These are phyloP conservation scores for Lentinula raphanica DNA, from an alignment of 768 basidiomycete genomes.

Conservation along the genomic window DNA sequence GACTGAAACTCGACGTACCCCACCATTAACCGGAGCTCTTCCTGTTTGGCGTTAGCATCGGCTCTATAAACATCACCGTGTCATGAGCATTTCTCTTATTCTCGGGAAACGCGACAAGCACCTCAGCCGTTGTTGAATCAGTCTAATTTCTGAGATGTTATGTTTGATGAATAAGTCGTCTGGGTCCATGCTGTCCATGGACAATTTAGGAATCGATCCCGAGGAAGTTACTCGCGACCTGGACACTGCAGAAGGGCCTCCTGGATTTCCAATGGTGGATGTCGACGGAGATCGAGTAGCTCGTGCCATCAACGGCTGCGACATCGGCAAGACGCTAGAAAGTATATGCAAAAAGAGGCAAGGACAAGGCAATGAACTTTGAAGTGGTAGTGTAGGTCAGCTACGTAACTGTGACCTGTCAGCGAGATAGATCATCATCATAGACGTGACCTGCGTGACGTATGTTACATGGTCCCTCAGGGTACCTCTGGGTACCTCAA, in stretches of 20 bases:
- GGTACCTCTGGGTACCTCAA: too few relatives aligned
- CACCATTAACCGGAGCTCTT: constrained; percentile 86
- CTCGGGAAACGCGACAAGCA: constrained; percentile 21
- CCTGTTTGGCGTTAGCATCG: constrained; percentile 84
- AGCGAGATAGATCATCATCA: too few relatives aligned
- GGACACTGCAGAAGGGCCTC: constrained; percentile 13
- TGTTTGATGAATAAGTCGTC: constrained; percentile 71
- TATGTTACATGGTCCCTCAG: too few relatives aligned
- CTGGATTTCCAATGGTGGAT: constrained; percentile 14
- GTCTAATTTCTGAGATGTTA: constrained; percentile 67
- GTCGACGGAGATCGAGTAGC: constrained; percentile 11
- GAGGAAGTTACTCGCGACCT: constrained; percentile 8
- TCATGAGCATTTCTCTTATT: not conserved
- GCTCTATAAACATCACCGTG: constrained; percentile 34
- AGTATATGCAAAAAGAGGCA: too few relatives aligned
- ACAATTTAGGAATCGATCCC: constrained; percentile 6
- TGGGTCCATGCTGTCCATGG: constrained; percentile 41
- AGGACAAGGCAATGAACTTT: too few relatives aligned
- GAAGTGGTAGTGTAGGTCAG: too few relatives aligned
- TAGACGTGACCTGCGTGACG: too few relatives aligned
- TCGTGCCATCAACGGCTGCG: constrained; percentile 19
- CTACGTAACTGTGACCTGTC: too few relatives aligned
- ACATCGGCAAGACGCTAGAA: not conserved
- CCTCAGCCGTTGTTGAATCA: constrained; percentile 65
- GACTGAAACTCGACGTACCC: constrained; percentile 55